phyloP scores from a whole-genome alignment of 768 basidiomycete genomes.

The Porpolomopsis calyptriformis region DNA sequence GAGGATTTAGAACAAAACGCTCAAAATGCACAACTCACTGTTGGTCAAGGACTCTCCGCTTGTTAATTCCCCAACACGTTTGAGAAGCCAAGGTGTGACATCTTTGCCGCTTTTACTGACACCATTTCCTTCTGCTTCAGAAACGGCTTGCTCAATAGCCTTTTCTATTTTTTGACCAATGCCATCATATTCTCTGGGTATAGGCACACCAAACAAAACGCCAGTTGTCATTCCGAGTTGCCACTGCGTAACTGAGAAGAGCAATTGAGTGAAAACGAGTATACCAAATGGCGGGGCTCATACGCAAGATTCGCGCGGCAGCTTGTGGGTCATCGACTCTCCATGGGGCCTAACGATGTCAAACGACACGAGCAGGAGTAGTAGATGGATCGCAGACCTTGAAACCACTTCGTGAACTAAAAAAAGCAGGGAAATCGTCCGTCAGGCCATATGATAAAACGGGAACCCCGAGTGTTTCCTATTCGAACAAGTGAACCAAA shows the following conservation, averaged over 20 bases:
- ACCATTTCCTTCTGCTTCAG: constrained; percentile 74
- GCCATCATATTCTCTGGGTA: constrained; percentile 64
- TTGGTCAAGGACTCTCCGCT: constrained; percentile 51
- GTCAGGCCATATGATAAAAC: constrained; percentile 70
- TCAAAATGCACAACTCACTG: constrained; percentile 5
- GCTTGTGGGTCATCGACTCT: constrained; percentile 45
- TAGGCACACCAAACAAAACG: constrained; percentile 79
- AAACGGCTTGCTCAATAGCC: constrained; percentile 75
- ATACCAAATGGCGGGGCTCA: constrained; percentile 17
- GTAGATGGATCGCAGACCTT: constrained; percentile 33
- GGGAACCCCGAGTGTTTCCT: constrained; percentile 95
- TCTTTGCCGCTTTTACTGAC: constrained; percentile 77
- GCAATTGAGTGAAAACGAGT: neutral
- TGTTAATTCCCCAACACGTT: constrained; percentile 73
- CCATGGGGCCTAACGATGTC: constrained; percentile 64
- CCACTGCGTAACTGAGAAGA: constrained; percentile 48
- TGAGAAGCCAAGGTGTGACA: constrained; percentile 89
- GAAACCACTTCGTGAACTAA: constrained; percentile 72
- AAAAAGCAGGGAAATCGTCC: constrained; percentile 91
- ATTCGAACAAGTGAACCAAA: neutral
- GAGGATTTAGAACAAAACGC: neutral
- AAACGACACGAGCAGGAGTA: neutral
- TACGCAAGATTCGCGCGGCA: constrained; percentile 72
- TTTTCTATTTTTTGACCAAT: constrained; percentile 61
- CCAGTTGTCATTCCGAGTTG: constrained; percentile 69